These are phyloP conservation scores for Monosporascus cannonballus DNA, from an alignment of 2,329 filamentous ascomycete species.

Conservation along the genomic window DNA sequence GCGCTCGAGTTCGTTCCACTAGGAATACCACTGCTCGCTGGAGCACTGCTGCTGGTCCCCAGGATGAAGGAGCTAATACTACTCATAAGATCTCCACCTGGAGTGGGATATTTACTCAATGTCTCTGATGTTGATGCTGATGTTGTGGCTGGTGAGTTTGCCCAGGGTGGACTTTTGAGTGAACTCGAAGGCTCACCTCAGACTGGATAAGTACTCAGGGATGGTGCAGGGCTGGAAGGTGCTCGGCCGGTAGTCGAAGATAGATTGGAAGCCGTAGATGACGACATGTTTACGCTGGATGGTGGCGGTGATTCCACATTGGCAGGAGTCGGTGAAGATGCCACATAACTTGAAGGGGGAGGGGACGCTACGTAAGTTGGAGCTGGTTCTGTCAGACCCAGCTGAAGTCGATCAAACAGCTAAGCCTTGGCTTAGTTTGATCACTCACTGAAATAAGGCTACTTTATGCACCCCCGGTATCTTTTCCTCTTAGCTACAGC, in stretches of 20 bases:
- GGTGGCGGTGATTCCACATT: neutral
- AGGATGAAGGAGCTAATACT: conserved; percentile 23
- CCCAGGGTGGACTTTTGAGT: neutral
- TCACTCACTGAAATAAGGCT: too few species aligned
- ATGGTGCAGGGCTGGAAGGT: neutral
- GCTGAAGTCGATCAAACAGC: too few species aligned
- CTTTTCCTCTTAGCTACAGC: too few species aligned
- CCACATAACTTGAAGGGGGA: neutral
- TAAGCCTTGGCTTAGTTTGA: too few species aligned
- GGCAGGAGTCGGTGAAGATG: neutral
- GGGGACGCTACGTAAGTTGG: neutral
- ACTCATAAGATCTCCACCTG: conserved; percentile 18
- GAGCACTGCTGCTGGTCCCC: conserved; percentile 9
- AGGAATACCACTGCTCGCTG: neutral
- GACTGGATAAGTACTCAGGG: neutral
- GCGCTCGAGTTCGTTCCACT: neutral
- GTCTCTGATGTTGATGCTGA: neutral
- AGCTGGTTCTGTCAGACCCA: too few species aligned
- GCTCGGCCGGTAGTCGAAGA: neutral
- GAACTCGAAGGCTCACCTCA: neutral
- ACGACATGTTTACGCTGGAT: neutral
- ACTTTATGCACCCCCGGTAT: too few species aligned
- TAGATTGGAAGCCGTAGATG: neutral
- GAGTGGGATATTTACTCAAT: neutral
- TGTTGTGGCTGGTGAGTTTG: neutral